phyloP scores from a whole-genome alignment of 2,329 filamentous ascomycete species.

The Balansia obtecta region DNA sequence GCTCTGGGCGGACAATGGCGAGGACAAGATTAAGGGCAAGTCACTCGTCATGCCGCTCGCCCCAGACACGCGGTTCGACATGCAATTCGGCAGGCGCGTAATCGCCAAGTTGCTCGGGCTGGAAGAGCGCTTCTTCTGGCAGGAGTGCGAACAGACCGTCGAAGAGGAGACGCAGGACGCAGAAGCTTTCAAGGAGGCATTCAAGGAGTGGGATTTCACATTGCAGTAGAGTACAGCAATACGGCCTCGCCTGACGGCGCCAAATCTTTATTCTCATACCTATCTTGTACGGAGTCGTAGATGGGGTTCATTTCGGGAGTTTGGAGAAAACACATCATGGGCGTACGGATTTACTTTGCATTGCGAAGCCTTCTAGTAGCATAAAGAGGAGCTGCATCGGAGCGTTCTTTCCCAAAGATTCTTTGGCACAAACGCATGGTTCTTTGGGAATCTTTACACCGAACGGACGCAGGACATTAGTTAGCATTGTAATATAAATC shows the following conservation, averaged over 20 bases:
- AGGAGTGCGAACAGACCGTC: slow-evolving; percentile 64
- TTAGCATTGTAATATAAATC: not conserved
- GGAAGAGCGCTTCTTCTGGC: slow-evolving; percentile 72
- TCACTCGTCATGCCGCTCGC: slow-evolving; percentile 65
- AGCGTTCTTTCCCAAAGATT: not conserved
- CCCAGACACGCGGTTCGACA: slow-evolving; percentile 63
- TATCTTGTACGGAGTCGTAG: not conserved
- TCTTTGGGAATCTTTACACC: no score
- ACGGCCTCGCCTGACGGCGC: no score
- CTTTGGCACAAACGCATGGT: not conserved
- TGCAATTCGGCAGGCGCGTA: slow-evolving; percentile 82
- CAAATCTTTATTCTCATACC: no score
- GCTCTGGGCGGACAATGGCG: slow-evolving; percentile 55
- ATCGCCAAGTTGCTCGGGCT: slow-evolving; percentile 77
- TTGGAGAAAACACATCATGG: not conserved
- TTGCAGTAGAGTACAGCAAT: slow-evolving; percentile 11
- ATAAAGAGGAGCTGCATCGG: not conserved
- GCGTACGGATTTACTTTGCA: not conserved
- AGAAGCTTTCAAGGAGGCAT: slow-evolving; percentile 66
- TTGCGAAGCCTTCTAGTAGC: not conserved
- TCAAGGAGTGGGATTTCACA: slow-evolving; percentile 80
- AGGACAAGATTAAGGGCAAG: slow-evolving; percentile 42
- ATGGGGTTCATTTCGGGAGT: not conserved
- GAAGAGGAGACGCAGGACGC: slow-evolving; percentile 72
- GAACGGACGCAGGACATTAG: no score